Evolutionary conservation across 2,329 filamentous ascomycete species (phyloP), one percentile per base, ranked within the genome.

Genomic region (Paraconiothyrium sp.): DNA sequence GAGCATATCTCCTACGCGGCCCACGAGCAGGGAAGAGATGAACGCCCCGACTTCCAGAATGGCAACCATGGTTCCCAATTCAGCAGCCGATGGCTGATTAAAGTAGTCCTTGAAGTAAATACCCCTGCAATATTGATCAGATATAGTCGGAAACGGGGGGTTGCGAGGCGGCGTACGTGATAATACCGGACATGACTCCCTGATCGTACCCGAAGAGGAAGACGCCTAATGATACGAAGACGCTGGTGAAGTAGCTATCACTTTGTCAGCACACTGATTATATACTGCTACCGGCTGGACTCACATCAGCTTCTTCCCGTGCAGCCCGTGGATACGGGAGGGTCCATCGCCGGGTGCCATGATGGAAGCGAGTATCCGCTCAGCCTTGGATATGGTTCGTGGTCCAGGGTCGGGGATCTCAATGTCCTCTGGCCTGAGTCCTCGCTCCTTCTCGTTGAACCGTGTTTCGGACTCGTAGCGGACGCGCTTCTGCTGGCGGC

Each of bases 1-100:
- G 64, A 98, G 92, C 59, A 97, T 87, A 77, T 99, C 95, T 68
- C 95, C 95, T 60, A 98, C 88, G 64, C 90, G 89, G 54, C 95
- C 95, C 39, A 98, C 93, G 34, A 90, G 79, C 11, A 99, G 81
- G 1, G 94, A 98, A 22, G 94, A 91, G 72, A 97, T 90, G 65
- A 99, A 91, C 41, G 95, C 95, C 62, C 95, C 95, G 57, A 98
- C 84, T 81, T 97, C 94, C 61, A 99, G 86, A 72, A 99, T 98
- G 68, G 95, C 94, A 60, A 99, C 95, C 90, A 98, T 98, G 32
- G 94, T 98, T 62, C 94, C 95, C 61, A 99, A 90, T 77, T 97
- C 89, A 50, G 93, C 92, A 71, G 88, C 88, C 27, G 92, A 90
- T 22, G 95, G 95, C 72, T 98, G 89, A 72, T 94, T 85, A 81